Percentiles rank a stretch among this genome's conserved stretches.
Evolutionary conservation across 2,329 filamentous ascomycete species (phyloP).

Genomic region (Neofusicoccum cordaticola): DNA sequence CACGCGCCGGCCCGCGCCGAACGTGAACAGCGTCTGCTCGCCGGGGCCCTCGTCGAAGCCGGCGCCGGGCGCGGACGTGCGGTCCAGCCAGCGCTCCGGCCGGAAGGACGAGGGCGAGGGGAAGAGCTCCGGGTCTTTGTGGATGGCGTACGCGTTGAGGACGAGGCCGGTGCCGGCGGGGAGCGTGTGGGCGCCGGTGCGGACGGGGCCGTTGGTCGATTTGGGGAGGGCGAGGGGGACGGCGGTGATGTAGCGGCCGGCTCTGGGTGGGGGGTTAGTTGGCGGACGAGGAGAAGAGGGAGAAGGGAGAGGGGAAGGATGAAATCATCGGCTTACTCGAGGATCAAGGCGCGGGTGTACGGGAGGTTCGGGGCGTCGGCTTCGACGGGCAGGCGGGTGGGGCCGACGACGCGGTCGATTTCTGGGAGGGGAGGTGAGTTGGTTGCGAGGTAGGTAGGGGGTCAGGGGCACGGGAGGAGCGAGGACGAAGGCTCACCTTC

Average conservation of each 20-base stretch:
- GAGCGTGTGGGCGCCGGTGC: constrained; percentile 34
- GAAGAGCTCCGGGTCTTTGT: constrained; percentile 24
- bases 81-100: constrained; percentile 22
- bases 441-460: no score
- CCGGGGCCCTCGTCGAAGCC: constrained; percentile 19
- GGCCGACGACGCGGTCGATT: constrained; percentile 21
- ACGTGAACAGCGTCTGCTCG: constrained; percentile 34
- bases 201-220: constrained; percentile 30
- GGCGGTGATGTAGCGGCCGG: neutral
- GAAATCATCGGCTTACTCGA: constrained; percentile 9
- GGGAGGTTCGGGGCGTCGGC: constrained; percentile 15
- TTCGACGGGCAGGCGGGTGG: constrained; percentile 16
- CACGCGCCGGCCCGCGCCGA: constrained; percentile 25
- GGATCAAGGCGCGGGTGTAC: constrained; percentile 17
- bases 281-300: constrained; percentile 18
- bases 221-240: constrained; percentile 32
- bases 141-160: constrained; percentile 36
- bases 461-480: no score
- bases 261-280: neutral
- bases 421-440: neutral
- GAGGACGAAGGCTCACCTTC: neutral
- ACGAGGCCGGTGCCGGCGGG: constrained; percentile 41
- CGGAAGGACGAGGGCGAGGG: constrained; percentile 12
- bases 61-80: constrained; percentile 20
- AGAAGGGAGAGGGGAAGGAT: no score